Evolutionary conservation across 495 filamentous ascomycete genomes (phyloP), one percentile per base, ranked within the genome.

Genomic region (Aspergillus heteromorphus): DNA sequence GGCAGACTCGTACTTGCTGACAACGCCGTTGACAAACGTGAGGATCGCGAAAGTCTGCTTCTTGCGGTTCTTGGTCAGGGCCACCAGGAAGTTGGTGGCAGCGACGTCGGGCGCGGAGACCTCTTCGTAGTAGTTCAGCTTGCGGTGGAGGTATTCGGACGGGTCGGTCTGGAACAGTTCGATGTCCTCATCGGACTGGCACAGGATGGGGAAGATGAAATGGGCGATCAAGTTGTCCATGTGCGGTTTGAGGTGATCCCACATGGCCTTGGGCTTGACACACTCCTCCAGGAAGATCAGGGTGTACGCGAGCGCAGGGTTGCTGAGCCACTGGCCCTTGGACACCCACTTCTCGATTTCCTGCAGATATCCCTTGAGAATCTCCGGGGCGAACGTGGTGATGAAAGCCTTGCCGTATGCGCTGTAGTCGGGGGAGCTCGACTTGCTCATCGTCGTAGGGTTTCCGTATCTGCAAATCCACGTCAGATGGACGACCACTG

Each of bases 111-210:
- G 93, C 13, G 93, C 86, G 0, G 95, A 92, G 13, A 95, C 89
- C 64, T 98, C 93, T 73, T 98, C 93, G 66, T 95, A 98, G 69
- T 89, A 97, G 70, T 97, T 97, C 45, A 98, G 73, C 70, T 97
- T 97, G 43, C 92, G 85, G 72, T 97, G 93, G 16, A 98, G 81
- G 64, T 97, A 98, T 64, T 98, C 93, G 40, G 92, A 87, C 1
- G 93, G 93, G 58, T 98, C 92, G 5, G 87, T 82, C 63, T 95
- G 85, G 65, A 98, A 98, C 45, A 95, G 82, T 65, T 97, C 92
- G 34, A 97, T 79, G 53, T 98, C 93, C 48, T 97, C 92, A 50
- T 91, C 85, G 17, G 88, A 86, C 57, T 96, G 88, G 71, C 93
- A 98, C 36, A 98, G 76, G 18, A 97, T 86, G 0, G 93, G 95